These are phyloP conservation scores for Yamadazyma membranifaciens DNA, from an alignment of 1,139 yeast genomes.

Conservation along the genomic window DNA sequence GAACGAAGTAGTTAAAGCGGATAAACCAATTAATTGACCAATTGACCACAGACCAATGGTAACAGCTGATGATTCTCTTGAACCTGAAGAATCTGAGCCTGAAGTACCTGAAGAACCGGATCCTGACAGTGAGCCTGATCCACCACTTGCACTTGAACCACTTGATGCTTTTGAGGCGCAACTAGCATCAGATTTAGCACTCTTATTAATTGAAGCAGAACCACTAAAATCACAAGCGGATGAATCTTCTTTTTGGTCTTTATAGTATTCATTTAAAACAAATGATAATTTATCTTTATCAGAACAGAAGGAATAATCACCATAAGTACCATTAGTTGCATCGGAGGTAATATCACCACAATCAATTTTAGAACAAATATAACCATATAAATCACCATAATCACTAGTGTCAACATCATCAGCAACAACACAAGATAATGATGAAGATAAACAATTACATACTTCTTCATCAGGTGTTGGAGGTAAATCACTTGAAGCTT, in stretches of 20 bases:
- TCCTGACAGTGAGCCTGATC: conserved; percentile 36
- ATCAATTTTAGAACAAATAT: conserved; percentile 49
- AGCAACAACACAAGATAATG: conserved; percentile 52
- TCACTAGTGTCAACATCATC: conserved; percentile 42
- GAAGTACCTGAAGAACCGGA: conserved; percentile 19
- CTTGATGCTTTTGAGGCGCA: conserved; percentile 40
- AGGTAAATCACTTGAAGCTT: conserved; percentile 56
- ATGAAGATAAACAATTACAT: conserved; percentile 54
- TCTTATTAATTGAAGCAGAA: conserved; percentile 48
- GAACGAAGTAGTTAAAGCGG: conserved; percentile 33
- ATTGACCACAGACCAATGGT: conserved; percentile 26
- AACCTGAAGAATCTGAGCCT: conserved; percentile 15
- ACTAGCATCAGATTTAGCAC: conserved; percentile 52
- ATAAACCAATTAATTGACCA: conserved; percentile 30
- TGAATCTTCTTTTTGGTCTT: conserved; percentile 37
- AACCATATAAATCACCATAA: conserved; percentile 53
- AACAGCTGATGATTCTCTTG: conserved; percentile 16
- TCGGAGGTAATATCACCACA: conserved; percentile 56
- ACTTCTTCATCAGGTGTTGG: conserved; percentile 65
- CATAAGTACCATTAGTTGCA: conserved; percentile 62
- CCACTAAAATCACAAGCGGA: conserved; percentile 71
- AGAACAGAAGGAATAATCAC: conserved; percentile 59
- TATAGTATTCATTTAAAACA: conserved; percentile 59
- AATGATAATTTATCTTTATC: conserved; percentile 62
- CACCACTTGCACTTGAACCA: conserved; percentile 41